phyloP scores from a whole-genome alignment of 1,139 yeast species.

The Hansenula anomala region DNA sequence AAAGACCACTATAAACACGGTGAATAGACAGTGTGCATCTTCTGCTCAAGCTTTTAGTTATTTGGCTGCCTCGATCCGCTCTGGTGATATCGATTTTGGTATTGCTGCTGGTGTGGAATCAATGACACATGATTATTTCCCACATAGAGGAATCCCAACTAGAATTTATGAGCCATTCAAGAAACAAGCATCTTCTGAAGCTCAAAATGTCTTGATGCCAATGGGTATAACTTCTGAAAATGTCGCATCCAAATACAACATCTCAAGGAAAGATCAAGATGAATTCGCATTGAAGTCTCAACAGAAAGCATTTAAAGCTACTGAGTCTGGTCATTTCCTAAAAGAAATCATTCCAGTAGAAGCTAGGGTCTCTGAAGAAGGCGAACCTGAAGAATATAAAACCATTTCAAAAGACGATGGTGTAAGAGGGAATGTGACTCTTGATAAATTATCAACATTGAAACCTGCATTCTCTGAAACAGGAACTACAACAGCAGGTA shows the following conservation, averaged over 20 bases:
- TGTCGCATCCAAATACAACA: conserved; percentile 30
- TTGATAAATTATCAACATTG: conserved; percentile 28
- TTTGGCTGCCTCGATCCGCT: conserved; percentile 28
- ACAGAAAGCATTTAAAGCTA: conserved; percentile 32
- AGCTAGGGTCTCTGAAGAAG: conserved; percentile 26
- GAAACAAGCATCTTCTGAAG: conserved; percentile 22
- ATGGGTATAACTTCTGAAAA: conserved; percentile 37
- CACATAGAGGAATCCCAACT: conserved; percentile 34
- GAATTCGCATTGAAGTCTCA: conserved; percentile 34
- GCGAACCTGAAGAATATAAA: conserved; percentile 18
- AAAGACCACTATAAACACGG: conserved; percentile 33
- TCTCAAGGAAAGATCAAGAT: conserved; percentile 37
- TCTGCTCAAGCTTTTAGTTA: conserved; percentile 37
- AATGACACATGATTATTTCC: conserved; percentile 39
- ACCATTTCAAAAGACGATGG: conserved; percentile 30
- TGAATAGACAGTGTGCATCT: conserved; percentile 40
- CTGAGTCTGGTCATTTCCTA: conserved; percentile 32
- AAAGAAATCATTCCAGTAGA: conserved; percentile 33
- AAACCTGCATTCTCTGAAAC: conserved; percentile 33
- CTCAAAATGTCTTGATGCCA: conserved; percentile 33
- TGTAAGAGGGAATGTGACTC: conserved; percentile 26
- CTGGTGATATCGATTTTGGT: conserved; percentile 31
- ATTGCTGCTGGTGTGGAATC: conserved; percentile 43
- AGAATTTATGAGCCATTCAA: conserved; percentile 24
- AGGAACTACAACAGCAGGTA: conserved; percentile 40